These are phyloP conservation scores for Saccharomycopsis sp. DNA, from an alignment of 805 yeast genomes.

Conservation along the genomic window DNA sequence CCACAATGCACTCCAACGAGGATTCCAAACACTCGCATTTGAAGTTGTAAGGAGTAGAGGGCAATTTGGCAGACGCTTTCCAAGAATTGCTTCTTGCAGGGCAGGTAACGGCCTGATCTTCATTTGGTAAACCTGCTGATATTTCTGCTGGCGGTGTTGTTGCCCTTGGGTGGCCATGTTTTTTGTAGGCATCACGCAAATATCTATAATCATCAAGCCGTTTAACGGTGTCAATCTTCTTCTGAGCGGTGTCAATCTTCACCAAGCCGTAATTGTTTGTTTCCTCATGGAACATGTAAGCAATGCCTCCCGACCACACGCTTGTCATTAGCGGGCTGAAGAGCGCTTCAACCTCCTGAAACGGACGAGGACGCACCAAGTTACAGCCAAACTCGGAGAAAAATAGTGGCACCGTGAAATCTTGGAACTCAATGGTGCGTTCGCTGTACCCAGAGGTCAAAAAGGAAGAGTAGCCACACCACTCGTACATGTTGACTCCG, in stretches of 20 bases:
- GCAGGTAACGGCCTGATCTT: conserved; percentile 28
- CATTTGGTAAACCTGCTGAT: conserved; percentile 24
- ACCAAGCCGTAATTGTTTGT: conserved; percentile 77
- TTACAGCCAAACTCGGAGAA: conserved; percentile 91
- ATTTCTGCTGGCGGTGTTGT: conserved; percentile 32
- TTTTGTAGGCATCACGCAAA: conserved; percentile 45
- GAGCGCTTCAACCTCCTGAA: conserved; percentile 64
- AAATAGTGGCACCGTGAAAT: conserved; percentile 71
- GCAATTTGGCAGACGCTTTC: conserved; percentile 59
- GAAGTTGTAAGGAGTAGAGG: conserved; percentile 66
- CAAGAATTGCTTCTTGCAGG: conserved; percentile 48
- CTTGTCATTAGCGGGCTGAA: conserved; percentile 68
- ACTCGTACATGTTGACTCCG: conserved; percentile 81
- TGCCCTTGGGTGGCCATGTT: conserved; percentile 42
- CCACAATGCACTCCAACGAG: conserved; percentile 52
- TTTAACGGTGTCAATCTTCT: conserved; percentile 35
- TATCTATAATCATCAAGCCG: conserved; percentile 54
- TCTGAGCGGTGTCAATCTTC: conserved; percentile 30
- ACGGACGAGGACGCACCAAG: conserved; percentile 59
- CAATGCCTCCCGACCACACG: conserved; percentile 93
- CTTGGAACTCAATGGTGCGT: conserved; percentile 62
- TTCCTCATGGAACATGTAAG: conserved; percentile 86
- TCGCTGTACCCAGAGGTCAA: conserved; percentile 55
- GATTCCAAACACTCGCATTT: conserved; percentile 54
- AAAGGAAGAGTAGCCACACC: conserved; percentile 69